A percentile compares a stretch with the other conserved stretches of the same genome.
Evolutionary conservation across 2,329 filamentous ascomycete species (phyloP).

Genomic region (Trichophyton simii): DNA sequence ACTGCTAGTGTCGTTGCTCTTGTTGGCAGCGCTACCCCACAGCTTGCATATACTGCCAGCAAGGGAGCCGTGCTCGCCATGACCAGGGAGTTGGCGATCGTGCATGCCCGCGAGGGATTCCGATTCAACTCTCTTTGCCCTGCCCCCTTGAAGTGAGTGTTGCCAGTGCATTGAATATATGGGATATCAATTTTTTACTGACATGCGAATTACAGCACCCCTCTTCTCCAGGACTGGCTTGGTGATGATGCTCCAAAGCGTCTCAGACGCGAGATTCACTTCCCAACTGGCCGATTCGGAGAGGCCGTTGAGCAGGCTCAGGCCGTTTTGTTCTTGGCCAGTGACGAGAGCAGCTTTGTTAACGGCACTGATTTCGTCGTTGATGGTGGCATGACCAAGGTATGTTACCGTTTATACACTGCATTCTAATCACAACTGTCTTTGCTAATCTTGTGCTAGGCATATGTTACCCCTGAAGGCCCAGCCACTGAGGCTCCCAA

Average conservation of each 20-base stretch:
- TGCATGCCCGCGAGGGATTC: slow-evolving; percentile 79
- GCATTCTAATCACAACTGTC: slow-evolving; percentile 1
- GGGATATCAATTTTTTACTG: not conserved
- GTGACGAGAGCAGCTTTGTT: slow-evolving; percentile 79
- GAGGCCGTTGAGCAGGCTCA: slow-evolving; percentile 91
- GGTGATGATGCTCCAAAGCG: slow-evolving; percentile 77
- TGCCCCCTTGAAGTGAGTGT: slow-evolving; percentile 61
- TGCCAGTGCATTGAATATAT: not conserved
- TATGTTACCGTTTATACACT: slow-evolving; percentile 13
- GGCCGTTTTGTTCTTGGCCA: slow-evolving; percentile 75
- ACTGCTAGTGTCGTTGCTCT: slow-evolving; percentile 81
- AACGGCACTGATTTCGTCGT: slow-evolving; percentile 89
- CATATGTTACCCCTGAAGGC: slow-evolving; percentile 58
- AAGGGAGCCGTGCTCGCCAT: slow-evolving; percentile 86
- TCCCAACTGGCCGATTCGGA: slow-evolving; percentile 76
- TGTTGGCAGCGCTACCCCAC: slow-evolving; percentile 74
- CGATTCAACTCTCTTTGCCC: slow-evolving; percentile 87
- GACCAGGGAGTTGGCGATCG: slow-evolving; percentile 81
- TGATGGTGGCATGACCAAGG: slow-evolving; percentile 87
- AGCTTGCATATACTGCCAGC: slow-evolving; percentile 84
- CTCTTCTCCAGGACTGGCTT: slow-evolving; percentile 83
- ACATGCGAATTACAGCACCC: slow-evolving; percentile 44
- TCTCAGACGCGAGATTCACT: slow-evolving; percentile 71
- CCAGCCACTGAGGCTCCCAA: slow-evolving; percentile 42
- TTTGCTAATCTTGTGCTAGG: slow-evolving; percentile 27